A percentile compares a stretch with the other conserved stretches of the same genome.
Conservation (phyloP, 2,329 filamentous ascomycete genomes). For the Beauveria sp. region DNA sequence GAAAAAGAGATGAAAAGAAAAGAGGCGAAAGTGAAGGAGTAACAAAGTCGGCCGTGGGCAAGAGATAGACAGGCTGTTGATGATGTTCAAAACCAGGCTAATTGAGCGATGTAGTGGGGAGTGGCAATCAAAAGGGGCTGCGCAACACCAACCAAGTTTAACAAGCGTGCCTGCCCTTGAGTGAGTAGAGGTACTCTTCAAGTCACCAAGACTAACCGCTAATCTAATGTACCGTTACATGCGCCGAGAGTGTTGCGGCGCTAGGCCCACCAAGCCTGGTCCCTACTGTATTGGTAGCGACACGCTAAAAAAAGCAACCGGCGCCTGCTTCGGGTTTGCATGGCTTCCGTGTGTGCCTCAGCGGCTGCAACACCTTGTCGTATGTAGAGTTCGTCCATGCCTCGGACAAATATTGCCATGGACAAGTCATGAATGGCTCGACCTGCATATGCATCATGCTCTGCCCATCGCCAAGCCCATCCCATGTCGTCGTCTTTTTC, state of each 20-base stretch:
- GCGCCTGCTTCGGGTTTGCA: neutral
- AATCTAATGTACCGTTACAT: neutral
- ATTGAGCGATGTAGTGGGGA: slow-evolving; percentile 9
- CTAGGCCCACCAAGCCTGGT: neutral
- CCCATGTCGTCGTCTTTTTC: neutral
- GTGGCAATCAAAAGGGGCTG: slow-evolving; percentile 13
- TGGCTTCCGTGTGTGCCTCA: neutral
- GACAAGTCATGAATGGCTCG: neutral
- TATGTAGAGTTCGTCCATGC: neutral
- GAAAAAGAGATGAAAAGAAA: slow-evolving; percentile 2
- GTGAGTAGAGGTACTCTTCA: too few relatives aligned
- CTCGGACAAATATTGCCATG: neutral
- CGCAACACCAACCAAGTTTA: slow-evolving; percentile 3
- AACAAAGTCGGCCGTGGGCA: neutral
- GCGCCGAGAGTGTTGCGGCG: neutral
- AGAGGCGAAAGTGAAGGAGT: neutral
- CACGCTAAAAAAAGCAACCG: neutral
- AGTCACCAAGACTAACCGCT: fast-evolving
- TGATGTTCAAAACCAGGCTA: slow-evolving; percentile 7
- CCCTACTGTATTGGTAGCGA: neutral
- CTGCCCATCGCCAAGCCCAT: neutral
- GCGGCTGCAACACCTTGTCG: neutral
- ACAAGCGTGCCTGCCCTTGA: neutral
- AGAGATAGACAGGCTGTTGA: slow-evolving; percentile 6
- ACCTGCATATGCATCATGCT: neutral